Percentiles rank a stretch among this genome's conserved stretches.
Evolutionary conservation across 1,139 yeast species (phyloP).

Genomic region (Suhomyces bolitotheri): DNA sequence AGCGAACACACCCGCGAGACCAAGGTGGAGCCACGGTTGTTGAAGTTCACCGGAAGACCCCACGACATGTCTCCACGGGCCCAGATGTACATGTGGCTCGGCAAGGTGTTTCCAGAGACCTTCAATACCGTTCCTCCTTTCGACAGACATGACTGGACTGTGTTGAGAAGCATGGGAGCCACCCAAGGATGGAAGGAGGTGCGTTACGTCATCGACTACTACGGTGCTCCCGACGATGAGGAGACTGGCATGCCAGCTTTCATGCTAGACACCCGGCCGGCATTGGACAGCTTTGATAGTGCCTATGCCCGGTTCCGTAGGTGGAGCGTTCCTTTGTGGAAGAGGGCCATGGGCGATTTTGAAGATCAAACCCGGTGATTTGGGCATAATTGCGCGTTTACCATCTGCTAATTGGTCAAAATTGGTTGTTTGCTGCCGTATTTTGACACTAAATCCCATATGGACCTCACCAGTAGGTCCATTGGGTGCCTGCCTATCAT

Average conservation of each 20-base stretch:
- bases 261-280: conserved; percentile 92
- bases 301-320: conserved; percentile 66
- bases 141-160: conserved; percentile 99
- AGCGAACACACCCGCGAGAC: conserved; percentile 51
- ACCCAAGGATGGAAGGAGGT: conserved; percentile 53
- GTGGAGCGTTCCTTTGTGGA: conserved; percentile 49
- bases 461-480: too few relatives aligned
- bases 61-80: conserved; percentile 90
- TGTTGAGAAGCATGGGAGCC: conserved; percentile 62
- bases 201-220: conserved; percentile 93
- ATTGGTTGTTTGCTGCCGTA: too few relatives aligned
- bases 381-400: background rate
- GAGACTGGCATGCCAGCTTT: conserved; percentile 88
- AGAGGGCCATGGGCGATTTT: conserved; percentile 48
- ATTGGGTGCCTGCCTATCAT: too few relatives aligned
- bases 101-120: conserved; percentile 68
- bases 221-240: conserved; percentile 88
- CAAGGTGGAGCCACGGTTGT: conserved; percentile 67
- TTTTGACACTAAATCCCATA: too few relatives aligned
- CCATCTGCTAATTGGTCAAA: too few relatives aligned
- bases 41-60: conserved; percentile 91
- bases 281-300: conserved; percentile 66
- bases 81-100: conserved; percentile 60
- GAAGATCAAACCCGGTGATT: conserved; percentile 13
- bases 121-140: conserved; percentile 86